Evolutionary conservation across 2,329 filamentous ascomycete genomes (phyloP).

Genomic region (Macrophomina phaseolina): DNA sequence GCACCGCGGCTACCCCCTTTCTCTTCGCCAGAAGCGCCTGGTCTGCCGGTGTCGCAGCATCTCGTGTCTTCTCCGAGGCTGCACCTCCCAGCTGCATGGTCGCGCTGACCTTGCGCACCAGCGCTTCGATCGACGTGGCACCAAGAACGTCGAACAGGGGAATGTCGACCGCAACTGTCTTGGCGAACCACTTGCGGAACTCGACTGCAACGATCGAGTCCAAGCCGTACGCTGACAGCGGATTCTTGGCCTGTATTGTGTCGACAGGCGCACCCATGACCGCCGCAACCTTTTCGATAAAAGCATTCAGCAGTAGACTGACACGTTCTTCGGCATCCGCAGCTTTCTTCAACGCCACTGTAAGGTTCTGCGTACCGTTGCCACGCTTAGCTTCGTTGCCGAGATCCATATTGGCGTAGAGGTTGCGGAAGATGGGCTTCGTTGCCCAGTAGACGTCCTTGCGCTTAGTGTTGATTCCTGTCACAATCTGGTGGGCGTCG

Average conservation of each 20-base stretch:
- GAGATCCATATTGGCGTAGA: slow-evolving; percentile 33
- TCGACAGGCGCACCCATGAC: slow-evolving; percentile 14
- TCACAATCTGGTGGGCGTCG: slow-evolving; percentile 32
- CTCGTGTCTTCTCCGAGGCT: not conserved
- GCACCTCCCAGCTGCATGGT: slow-evolving; percentile 3
- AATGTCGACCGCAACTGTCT: slow-evolving; percentile 50
- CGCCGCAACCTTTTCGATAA: slow-evolving; percentile 31
- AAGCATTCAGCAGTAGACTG: slow-evolving; percentile 29
- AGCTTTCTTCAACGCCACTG: slow-evolving; percentile 28
- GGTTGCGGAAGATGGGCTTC: slow-evolving; percentile 15
- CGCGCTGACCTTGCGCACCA: slow-evolving; percentile 8
- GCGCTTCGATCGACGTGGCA: slow-evolving; percentile 15
- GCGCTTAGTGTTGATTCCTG: slow-evolving; percentile 32
- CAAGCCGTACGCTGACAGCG: slow-evolving; percentile 37
- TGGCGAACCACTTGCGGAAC: slow-evolving; percentile 31
- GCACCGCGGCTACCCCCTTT: not conserved
- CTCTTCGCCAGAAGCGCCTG: slow-evolving; percentile 1
- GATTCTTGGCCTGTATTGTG: slow-evolving; percentile 30
- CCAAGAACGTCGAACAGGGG: slow-evolving; percentile 55
- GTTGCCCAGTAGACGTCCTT: slow-evolving; percentile 12
- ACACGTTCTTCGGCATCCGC: slow-evolving; percentile 21
- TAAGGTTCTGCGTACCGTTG: slow-evolving; percentile 23
- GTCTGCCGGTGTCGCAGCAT: slow-evolving; percentile 1
- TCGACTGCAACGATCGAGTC: slow-evolving; percentile 37
- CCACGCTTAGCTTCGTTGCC: slow-evolving; percentile 28